Base-by-base conservation (phyloP, 495 filamentous ascomycete species). In the Penicillium macrosclerotiorum region DNA sequence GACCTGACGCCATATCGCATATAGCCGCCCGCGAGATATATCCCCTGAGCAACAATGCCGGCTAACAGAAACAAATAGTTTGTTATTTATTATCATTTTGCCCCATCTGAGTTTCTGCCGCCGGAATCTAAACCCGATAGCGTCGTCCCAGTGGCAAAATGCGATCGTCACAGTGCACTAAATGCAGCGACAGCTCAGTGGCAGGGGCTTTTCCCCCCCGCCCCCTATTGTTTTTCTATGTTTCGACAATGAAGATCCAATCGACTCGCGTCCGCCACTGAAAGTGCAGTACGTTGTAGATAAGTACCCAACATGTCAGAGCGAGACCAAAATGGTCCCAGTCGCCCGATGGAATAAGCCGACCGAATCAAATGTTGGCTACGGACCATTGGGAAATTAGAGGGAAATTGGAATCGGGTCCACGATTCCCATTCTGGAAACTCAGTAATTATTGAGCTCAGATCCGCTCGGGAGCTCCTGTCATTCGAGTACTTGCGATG, bases 401-500 rank as follows among this genome's bases (percentile, higher is more conserved):
- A 1, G 19, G 25, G 2, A 2, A 19, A 23, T 13, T 12, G 16
- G 34, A 24, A 25, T 9, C 19, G 16, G 26, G 40, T 19, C 45
- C 45, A 18, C 32, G n/a, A n/a, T n/a, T n/a, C n/a, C n/a, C n/a
- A n/a, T n/a, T n/a, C n/a, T n/a, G n/a, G n/a, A n/a, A n/a, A n/a
- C n/a, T n/a, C n/a, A n/a, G 27, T 29, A 33, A 34, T 29, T 31
- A 22, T 47, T 49, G 37, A 52, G 25, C 24, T 27, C 43, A 37
- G 32, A 42, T 33, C 39, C 42, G 37, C 17, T n/a, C 13, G 20
- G 39, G 39, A 32, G 42, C 46, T 42, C 30, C 41, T 53, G 46
- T 48, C 41, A 47, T 37, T 55, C 31, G 33, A 46, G 12, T 19
- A 43, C 8, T 43, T 39, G 23, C 44, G 51, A 51, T 39, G 51